phyloP scores from a whole-genome alignment of 352 stramenopile species.

The Globisporangium rhizosaccharum region DNA sequence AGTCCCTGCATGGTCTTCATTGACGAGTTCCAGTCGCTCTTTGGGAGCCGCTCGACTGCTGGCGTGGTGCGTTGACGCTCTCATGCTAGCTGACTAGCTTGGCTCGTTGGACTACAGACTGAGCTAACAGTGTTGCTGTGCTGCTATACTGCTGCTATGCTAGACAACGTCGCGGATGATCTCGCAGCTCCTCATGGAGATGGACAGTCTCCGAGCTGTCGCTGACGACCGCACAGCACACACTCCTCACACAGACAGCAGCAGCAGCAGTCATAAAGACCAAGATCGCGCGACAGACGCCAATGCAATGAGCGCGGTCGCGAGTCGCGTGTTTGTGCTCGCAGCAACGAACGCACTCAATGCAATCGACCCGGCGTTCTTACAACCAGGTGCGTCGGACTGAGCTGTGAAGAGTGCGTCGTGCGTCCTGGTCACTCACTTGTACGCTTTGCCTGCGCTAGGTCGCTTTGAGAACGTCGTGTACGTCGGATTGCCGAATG shows the following conservation, averaged over 20 bases:
- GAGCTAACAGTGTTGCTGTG: not conserved
- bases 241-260: conserved; percentile 3
- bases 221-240: conserved; percentile 31
- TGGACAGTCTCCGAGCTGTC: conserved; percentile 62
- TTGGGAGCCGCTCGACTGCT: conserved; percentile 68
- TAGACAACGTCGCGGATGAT: conserved; percentile 82
- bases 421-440: not conserved
- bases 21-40: conserved; percentile 85
- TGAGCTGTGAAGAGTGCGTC: not conserved
- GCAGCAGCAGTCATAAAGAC: too few species aligned
- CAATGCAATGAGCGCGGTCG: conserved; percentile 14
- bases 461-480: conserved; percentile 83
- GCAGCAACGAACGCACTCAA: conserved; percentile 72
- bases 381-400: conserved; percentile 53
- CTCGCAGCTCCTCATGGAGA: conserved; percentile 79
- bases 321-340: conserved; percentile 68
- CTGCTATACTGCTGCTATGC: not conserved
- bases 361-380: conserved; percentile 74
- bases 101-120: not conserved
- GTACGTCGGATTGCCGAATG: conserved; percentile 58
- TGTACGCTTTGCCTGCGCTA: conserved; percentile 10
- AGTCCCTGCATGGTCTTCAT: conserved; percentile 87
- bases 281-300: not conserved
- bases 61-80: conserved; percentile 29
- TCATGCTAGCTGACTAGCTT: not conserved